phyloP scores from a whole-genome alignment of 805 yeast genomes.

The Metschnikowia arizonensis region DNA sequence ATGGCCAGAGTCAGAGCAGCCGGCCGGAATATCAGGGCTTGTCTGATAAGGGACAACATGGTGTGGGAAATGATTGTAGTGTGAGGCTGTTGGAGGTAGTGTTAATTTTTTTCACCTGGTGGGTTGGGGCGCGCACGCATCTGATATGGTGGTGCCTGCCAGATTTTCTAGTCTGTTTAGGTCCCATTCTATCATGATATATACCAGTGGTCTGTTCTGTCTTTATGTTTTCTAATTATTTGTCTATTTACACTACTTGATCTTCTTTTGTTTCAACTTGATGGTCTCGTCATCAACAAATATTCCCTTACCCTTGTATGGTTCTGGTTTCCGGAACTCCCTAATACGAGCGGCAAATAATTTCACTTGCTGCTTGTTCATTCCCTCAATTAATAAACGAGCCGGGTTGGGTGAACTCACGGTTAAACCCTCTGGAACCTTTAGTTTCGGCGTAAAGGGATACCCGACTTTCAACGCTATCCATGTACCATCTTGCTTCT shows the following conservation, averaged over 20 bases:
- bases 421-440: conserved; percentile 70
- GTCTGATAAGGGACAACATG: conserved; percentile 12
- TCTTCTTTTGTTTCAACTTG: conserved; percentile 85
- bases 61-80: neutral
- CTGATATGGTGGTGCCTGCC: too few species aligned
- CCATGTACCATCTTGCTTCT: conserved; percentile 46
- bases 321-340: conserved; percentile 91
- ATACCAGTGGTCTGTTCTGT: neutral
- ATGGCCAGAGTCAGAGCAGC: conserved; percentile 6
- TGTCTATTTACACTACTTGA: conserved; percentile 51
- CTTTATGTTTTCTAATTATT: neutral
- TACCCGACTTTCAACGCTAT: conserved; percentile 84
- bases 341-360: conserved; percentile 86
- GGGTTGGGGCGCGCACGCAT: conserved; percentile 8
- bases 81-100: neutral
- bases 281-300: conserved; percentile 89
- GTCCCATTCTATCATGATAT: neutral
- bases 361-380: conserved; percentile 81
- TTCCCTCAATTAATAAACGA: conserved; percentile 78
- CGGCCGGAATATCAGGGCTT: conserved; percentile 6
- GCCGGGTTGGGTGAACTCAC: conserved; percentile 84
- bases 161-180: too few species aligned
- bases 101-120: neutral
- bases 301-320: conserved; percentile 97
- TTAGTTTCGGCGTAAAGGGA: conserved; percentile 71